These are phyloP conservation scores for Nannizzia gypsea DNA, from an alignment of 2,329 filamentous ascomycete genomes.

Conservation along the genomic window DNA sequence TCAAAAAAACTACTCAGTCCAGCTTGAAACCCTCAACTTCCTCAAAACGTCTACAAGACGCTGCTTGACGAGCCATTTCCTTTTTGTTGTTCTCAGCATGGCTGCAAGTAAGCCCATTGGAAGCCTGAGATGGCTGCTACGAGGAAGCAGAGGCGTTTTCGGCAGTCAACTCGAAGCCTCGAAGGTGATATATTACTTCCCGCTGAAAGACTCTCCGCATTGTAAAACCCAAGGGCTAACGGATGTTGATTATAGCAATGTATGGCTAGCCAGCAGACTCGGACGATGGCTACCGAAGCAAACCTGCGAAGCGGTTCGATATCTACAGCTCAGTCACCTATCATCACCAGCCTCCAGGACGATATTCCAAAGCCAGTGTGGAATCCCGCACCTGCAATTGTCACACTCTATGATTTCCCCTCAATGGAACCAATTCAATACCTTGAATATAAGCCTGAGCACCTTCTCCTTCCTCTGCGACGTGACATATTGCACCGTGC, in stretches of 20 bases:
- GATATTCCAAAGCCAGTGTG: slow-evolving; percentile 20
- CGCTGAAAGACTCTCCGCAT: background rate
- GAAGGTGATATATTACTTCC: slow-evolving; percentile 21
- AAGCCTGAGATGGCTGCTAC: slow-evolving; percentile 28
- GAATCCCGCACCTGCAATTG: slow-evolving; percentile 51
- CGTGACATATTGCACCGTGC: slow-evolving; percentile 88
- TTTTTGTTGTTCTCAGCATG: slow-evolving; percentile 20
- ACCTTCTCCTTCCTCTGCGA: slow-evolving; percentile 76
- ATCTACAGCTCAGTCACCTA: slow-evolving; percentile 17
- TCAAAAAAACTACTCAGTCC: background rate
- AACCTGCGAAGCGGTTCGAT: slow-evolving; percentile 20
- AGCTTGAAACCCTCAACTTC: background rate
- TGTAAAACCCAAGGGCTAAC: slow-evolving; percentile 2
- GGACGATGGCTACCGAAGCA: slow-evolving; percentile 40
- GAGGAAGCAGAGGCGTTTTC: slow-evolving; percentile 26
- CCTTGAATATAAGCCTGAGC: slow-evolving; percentile 64
- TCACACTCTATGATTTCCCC: slow-evolving; percentile 85
- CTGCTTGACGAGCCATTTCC: background rate
- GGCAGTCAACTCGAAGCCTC: slow-evolving; percentile 22
- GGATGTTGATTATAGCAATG: slow-evolving; percentile 11
- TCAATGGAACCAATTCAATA: slow-evolving; percentile 71
- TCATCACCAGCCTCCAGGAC: slow-evolving; percentile 2
- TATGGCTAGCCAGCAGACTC: slow-evolving; percentile 10
- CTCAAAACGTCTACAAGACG: background rate
- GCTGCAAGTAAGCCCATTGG: slow-evolving; percentile 26